Evolutionary conservation across 495 filamentous ascomycete species (phyloP), one percentile per base, ranked within the genome.

Genomic region (Hypoxylon fuscum): DNA sequence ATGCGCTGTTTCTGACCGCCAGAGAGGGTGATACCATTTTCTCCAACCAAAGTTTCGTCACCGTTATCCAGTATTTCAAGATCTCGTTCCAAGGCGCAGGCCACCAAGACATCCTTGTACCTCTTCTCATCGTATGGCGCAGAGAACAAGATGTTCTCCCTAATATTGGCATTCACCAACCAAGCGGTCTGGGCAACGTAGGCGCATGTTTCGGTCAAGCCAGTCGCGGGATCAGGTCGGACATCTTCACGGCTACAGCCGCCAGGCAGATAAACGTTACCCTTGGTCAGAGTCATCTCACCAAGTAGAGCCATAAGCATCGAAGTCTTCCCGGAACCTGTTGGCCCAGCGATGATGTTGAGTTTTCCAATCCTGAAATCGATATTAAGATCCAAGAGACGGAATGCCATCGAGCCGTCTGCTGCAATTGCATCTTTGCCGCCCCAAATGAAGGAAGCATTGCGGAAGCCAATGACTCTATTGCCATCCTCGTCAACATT

Each of bases 1-100:
- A 99, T 97, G 52, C 95, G 87, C 76, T 99, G 95, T 75, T 99
- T 99, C 74, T 99, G 95, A 12, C 95, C 95, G 57, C 96, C 96
- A 10, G 96, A 99, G 21, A 99, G 81, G 42, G 93, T 92, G 59
- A 99, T 96, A 34, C 96, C 96, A 74, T 97, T 98, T 74, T 99
- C 96, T 40, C 96, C 96, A 10, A 98, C 96, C 10, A 97, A 77
- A 0, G 96, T 98, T 76, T 95, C 85, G 63, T 99, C 96, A 34
- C 96, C 96, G 55, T 85, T 85, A 71, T 97, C 95, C 4, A 99
- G 85, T 25, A 98, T 96, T 44, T 92, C 85, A 42, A 99, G 79
- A 69, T 99, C 96, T 46, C 92, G 89, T 70, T 97, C 88, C 59
- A 99, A 73, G n/a, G 93, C 93, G 71, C 96, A 98, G 27, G 95